Conservation (phyloP, 257 asterid genomes). For the Marsdenia floribunda region DNA sequence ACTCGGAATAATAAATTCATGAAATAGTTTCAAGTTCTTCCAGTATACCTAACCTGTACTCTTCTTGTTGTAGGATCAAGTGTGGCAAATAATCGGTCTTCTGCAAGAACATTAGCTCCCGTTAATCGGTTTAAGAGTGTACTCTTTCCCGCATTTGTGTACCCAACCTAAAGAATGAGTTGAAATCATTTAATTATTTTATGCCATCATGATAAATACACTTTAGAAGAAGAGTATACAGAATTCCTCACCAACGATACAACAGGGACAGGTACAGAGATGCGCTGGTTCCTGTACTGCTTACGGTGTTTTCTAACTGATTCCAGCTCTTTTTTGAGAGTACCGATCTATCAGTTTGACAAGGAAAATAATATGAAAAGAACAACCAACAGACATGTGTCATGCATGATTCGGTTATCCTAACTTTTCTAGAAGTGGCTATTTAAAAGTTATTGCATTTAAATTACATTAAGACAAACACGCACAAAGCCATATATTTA, state of each 20-base stretch:
- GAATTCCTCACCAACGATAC: slow-evolving; percentile 72
- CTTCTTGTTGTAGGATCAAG: slow-evolving; percentile 99
- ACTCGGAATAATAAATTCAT: background rate
- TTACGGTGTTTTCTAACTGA: slow-evolving; percentile 95
- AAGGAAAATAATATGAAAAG: background rate
- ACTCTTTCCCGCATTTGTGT: slow-evolving; percentile 98
- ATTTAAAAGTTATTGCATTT: background rate
- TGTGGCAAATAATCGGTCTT: slow-evolving; percentile 88
- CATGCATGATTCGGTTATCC: background rate
- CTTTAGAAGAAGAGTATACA: background rate
- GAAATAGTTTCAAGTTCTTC: background rate
- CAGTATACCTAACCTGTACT: slow-evolving; percentile 53
- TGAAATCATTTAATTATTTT: slow-evolving; percentile 1
- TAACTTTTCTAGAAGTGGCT: background rate
- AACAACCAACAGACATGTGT: background rate
- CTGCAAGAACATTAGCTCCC: slow-evolving; percentile 94
- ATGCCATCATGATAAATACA: background rate
- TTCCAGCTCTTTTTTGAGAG: slow-evolving; percentile 90
- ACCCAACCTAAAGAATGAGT: slow-evolving; percentile 68
- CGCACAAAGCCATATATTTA: background rate
- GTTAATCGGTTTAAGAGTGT: slow-evolving; percentile 81
- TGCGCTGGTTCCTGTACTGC: slow-evolving; percentile 80
- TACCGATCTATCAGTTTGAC: slow-evolving; percentile 53
- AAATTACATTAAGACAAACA: background rate
- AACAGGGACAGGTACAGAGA: slow-evolving; percentile 82